Conservation (phyloP, 768 basidiomycete species). For the Suillus plorans region DNA sequence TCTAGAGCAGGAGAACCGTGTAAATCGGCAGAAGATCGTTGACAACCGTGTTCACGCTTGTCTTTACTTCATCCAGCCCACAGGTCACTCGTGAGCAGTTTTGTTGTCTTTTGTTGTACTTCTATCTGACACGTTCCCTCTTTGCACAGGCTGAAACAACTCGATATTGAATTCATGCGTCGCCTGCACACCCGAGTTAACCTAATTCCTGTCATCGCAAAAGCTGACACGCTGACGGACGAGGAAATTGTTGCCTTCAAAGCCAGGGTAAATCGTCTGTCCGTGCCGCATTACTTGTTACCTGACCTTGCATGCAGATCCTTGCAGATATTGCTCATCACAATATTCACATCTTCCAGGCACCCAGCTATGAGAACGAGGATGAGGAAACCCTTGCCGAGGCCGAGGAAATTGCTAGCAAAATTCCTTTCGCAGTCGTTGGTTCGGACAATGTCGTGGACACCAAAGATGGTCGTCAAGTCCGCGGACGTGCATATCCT, state of each 20-base stretch:
- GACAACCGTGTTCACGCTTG: conserved; percentile 99
- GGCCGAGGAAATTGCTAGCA: conserved; percentile 96
- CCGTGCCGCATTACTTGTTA: not conserved
- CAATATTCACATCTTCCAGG: conserved; percentile 97
- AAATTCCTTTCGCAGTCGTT: conserved; percentile 98
- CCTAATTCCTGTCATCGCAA: conserved; percentile 97
- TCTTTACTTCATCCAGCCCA: conserved; percentile 98
- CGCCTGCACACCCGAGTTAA: conserved; percentile 97
- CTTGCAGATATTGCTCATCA: conserved; percentile 92
- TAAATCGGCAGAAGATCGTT: conserved; percentile 89
- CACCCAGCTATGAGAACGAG: conserved; percentile 96
- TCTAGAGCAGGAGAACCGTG: conserved; percentile 97
- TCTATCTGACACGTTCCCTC: not conserved
- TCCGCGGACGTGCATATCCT: conserved; percentile 94
- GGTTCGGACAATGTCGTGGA: conserved; percentile 85
- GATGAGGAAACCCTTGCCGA: conserved; percentile 98
- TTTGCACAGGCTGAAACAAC: conserved; percentile 81
- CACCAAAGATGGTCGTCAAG: conserved; percentile 85
- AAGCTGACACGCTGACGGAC: conserved; percentile 96
- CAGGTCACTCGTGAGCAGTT: conserved; percentile 87
- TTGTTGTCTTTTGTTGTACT: not conserved
- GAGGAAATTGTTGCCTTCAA: conserved; percentile 95
- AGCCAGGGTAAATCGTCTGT: conserved; percentile 60
- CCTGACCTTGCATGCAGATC: conserved; percentile 50
- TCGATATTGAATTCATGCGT: conserved; percentile 99